phyloP scores from a whole-genome alignment of 108 stramenopile species.

The Pseudonitzschia multiseries region DNA sequence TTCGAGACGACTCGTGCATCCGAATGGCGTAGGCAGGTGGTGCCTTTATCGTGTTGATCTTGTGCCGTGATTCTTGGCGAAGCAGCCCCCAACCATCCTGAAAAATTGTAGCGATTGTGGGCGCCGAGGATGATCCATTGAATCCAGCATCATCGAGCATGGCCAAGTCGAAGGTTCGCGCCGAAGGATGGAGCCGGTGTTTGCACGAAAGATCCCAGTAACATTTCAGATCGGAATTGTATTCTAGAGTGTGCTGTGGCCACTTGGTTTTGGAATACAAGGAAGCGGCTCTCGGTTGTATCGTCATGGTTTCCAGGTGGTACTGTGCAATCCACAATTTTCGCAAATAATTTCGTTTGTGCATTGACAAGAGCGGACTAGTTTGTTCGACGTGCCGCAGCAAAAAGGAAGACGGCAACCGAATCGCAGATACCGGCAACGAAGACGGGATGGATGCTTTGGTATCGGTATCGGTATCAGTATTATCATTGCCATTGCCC shows the following conservation, averaged over 20 bases:
- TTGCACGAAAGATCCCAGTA: constrained; percentile 32
- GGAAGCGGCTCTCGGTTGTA: constrained; percentile 16
- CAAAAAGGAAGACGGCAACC: constrained; percentile 1
- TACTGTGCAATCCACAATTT: constrained; percentile 18
- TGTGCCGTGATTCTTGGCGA: not conserved
- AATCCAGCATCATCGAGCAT: not conserved
- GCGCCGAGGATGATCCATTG: not conserved
- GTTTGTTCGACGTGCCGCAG: constrained; percentile 3
- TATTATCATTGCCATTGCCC: too few relatives aligned
- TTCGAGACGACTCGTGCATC: constrained; percentile 26
- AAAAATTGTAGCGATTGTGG: constrained; percentile 18
- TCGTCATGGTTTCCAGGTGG: constrained; percentile 16
- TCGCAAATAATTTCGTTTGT: not conserved
- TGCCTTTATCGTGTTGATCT: constrained; percentile 18
- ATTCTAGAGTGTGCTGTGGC: constrained; percentile 11
- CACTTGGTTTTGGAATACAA: constrained; percentile 26
- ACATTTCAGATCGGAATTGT: constrained; percentile 7
- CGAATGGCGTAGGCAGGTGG: constrained; percentile 30
- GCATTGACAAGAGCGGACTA: constrained; percentile 1
- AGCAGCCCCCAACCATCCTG: constrained; percentile 25
- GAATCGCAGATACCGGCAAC: not conserved
- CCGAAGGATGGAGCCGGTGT: constrained; percentile 29
- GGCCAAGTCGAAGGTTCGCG: constrained; percentile 33
- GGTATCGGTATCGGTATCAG: too few relatives aligned
- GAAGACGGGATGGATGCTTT: not conserved